These are phyloP conservation scores for Marchantia paleacea DNA, from an alignment of 225 moss, liverwort and hornwort genomes.

Conservation along the genomic window DNA sequence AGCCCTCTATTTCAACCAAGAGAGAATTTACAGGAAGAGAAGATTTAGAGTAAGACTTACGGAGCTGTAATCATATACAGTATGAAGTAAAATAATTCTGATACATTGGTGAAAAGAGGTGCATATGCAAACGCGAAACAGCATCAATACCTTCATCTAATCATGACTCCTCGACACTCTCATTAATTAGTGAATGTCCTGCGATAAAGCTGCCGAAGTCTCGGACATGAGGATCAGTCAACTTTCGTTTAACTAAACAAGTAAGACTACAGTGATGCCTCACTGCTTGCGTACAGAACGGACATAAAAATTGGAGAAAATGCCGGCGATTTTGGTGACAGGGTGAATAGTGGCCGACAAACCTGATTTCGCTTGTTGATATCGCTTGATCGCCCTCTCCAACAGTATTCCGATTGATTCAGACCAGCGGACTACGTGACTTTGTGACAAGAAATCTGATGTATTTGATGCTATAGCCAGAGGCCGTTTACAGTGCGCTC, in stretches of 20 bases:
- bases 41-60: no score
- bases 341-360: constrained; percentile 3
- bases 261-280: neutral
- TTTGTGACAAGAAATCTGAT: no score
- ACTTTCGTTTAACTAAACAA: neutral
- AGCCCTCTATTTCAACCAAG: no score
- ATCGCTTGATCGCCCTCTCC: neutral
- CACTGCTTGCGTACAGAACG: neutral
- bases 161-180: constrained; percentile 1
- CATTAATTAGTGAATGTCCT: constrained; percentile 2
- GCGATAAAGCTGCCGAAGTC: neutral
- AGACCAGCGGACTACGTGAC: no score
- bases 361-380: neutral
- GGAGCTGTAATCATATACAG: no score
- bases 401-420: neutral
- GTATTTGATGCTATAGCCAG: no score
- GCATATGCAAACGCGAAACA: neutral
- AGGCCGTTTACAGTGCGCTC: no score
- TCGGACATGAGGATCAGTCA: neutral
- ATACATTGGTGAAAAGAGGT: no score
- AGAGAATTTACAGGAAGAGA: no score
- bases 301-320: neutral
- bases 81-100: no score
- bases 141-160: neutral
- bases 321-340: constrained; percentile 6